Conservation (phyloP, 179 eudicot species). For the Silene coronaria region DNA sequence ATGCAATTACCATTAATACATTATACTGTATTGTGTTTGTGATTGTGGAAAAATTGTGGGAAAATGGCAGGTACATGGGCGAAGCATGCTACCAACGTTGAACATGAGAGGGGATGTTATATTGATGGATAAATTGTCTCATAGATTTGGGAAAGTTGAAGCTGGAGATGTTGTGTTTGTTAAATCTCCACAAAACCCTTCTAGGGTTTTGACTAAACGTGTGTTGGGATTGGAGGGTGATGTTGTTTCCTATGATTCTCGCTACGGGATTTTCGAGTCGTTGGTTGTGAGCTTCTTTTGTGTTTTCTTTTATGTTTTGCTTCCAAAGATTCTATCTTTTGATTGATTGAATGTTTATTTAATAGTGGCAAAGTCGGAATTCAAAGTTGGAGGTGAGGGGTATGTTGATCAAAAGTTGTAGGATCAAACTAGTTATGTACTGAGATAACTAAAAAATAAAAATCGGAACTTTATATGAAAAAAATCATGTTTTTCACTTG, state of each 20-base stretch:
- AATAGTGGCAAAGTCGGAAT: not conserved
- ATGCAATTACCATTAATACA: not conserved
- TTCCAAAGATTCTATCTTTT: not conserved
- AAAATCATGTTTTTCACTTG: too few species aligned
- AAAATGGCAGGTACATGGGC: slow-evolving; percentile 60
- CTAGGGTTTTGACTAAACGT: slow-evolving; percentile 55
- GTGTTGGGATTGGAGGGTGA: slow-evolving; percentile 75
- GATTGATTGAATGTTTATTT: not conserved
- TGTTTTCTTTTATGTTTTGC: not conserved
- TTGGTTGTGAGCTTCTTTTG: slow-evolving; percentile 38
- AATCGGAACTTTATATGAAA: too few species aligned
- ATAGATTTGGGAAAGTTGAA: slow-evolving; percentile 47
- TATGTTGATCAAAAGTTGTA: too few species aligned
- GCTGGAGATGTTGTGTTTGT: slow-evolving; percentile 66
- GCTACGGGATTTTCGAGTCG: slow-evolving; percentile 29
- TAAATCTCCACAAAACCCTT: slow-evolving; percentile 66
- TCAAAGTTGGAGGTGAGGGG: too few species aligned
- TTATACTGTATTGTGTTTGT: not conserved
- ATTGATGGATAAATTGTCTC: slow-evolving; percentile 52
- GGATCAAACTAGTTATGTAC: too few species aligned
- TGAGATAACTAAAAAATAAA: too few species aligned
- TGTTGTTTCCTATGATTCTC: slow-evolving; percentile 38
- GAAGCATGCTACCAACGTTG: slow-evolving; percentile 87
- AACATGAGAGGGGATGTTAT: slow-evolving; percentile 76
- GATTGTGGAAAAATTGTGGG: not conserved